Percentiles rank a stretch among this genome's conserved stretches.
Conservation (phyloP, 2,329 filamentous ascomycete species). For the Hirsutella minnesotensis region DNA sequence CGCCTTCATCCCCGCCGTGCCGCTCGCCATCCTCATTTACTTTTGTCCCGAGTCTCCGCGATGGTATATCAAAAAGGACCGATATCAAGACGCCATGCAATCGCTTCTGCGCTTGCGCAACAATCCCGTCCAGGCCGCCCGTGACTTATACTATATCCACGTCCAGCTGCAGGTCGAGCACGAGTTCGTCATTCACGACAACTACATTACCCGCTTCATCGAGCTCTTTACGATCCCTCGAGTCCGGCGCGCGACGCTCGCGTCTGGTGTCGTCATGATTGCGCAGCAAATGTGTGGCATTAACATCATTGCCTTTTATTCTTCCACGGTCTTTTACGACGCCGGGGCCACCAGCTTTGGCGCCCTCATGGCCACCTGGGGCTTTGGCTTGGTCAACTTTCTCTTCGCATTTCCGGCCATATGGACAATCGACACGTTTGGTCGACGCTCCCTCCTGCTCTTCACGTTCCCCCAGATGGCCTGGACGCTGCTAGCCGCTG, state of each 20-base stretch:
- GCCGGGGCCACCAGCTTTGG: slow-evolving; percentile 42
- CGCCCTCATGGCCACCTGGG: slow-evolving; percentile 47
- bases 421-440: slow-evolving; percentile 47
- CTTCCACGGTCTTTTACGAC: slow-evolving; percentile 47
- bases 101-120: slow-evolving; percentile 41
- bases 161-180: slow-evolving; percentile 51
- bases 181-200: slow-evolving; percentile 35
- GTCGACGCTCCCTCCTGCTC: slow-evolving; percentile 36
- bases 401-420: slow-evolving; percentile 46
- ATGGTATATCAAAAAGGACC: slow-evolving; percentile 56
- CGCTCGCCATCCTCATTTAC: slow-evolving; percentile 46
- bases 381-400: slow-evolving; percentile 47
- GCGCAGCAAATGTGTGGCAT: slow-evolving; percentile 60
- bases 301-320: slow-evolving; percentile 70
- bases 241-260: slow-evolving; percentile 59
- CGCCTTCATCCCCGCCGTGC: slow-evolving; percentile 48
- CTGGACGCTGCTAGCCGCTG: slow-evolving; percentile 25
- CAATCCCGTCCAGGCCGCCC: slow-evolving; percentile 42
- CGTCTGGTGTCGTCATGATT: slow-evolving; percentile 71
- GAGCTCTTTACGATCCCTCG: slow-evolving; percentile 60
- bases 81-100: slow-evolving; percentile 47
- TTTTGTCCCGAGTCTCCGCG: slow-evolving; percentile 55
- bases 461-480: slow-evolving; percentile 31
- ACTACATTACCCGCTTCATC: slow-evolving; percentile 48
- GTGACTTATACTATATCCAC: slow-evolving; percentile 53